Evolutionary conservation across 2,329 filamentous ascomycete genomes (phyloP).

Genomic region (Botrytis squamosa): DNA sequence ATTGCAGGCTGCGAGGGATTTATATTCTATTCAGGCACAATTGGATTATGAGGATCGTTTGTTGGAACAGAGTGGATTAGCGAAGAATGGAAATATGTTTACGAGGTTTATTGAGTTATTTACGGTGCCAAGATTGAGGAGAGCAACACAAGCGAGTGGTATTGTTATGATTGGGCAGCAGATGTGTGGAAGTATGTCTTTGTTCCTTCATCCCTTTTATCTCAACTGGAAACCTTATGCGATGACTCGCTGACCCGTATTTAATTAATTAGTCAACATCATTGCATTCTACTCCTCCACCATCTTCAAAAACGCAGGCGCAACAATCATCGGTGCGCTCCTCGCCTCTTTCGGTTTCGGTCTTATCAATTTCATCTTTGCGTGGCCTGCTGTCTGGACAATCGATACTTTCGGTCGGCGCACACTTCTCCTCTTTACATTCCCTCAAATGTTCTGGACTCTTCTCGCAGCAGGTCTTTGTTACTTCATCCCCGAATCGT

Average conservation of each 20-base stretch:
- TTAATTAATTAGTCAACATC: conserved; percentile 52
- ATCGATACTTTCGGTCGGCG: conserved; percentile 68
- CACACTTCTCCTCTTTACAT: conserved; percentile 61
- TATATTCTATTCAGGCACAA: conserved; percentile 59
- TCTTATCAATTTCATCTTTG: conserved; percentile 61
- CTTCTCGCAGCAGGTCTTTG: conserved; percentile 62
- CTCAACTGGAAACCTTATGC: not conserved
- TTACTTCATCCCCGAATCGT: conserved; percentile 47
- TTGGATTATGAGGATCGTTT: conserved; percentile 46
- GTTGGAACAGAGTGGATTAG: conserved; percentile 42
- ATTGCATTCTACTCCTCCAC: conserved; percentile 74
- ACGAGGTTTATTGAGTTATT: conserved; percentile 64
- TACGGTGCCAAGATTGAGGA: conserved; percentile 65
- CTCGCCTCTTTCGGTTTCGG: conserved; percentile 65
- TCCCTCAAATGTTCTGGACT: conserved; percentile 67
- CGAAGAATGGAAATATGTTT: conserved; percentile 47
- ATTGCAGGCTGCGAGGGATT: conserved; percentile 60
- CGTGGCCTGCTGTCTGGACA: conserved; percentile 56
- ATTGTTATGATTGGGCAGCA: conserved; percentile 59
- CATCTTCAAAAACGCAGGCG: conserved; percentile 58
- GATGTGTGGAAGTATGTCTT: conserved; percentile 32
- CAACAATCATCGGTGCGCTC: conserved; percentile 54
- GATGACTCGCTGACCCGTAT: not conserved
- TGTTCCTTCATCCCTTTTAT: not conserved
- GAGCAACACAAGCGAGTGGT: conserved; percentile 73